These are phyloP conservation scores for Didymella arachidicola DNA, from an alignment of 2,329 filamentous ascomycete species.

Conservation along the genomic window DNA sequence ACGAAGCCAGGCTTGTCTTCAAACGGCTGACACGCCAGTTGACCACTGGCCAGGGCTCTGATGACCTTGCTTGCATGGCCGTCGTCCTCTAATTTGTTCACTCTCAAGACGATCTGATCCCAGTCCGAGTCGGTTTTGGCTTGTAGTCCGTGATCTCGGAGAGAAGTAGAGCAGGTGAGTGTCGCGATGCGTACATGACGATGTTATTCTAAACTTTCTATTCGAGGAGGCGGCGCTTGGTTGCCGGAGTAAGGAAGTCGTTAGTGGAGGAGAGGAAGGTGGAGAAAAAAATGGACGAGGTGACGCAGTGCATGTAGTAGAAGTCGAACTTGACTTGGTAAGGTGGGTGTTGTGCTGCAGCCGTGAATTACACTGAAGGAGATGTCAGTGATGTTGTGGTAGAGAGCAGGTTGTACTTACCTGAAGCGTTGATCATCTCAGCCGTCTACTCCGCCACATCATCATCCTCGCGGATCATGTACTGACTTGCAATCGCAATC, in stretches of 20 bases:
- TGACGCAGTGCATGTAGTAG: constrained; percentile 81
- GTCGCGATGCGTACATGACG: constrained; percentile 74
- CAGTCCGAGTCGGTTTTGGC: constrained; percentile 54
- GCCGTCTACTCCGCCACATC: constrained; percentile 66
- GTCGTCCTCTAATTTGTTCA: constrained; percentile 69
- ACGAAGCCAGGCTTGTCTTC: constrained; percentile 55
- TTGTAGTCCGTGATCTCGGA: constrained; percentile 68
- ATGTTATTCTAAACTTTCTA: constrained; percentile 83
- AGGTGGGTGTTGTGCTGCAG: constrained; percentile 68
- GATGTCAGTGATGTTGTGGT: neutral
- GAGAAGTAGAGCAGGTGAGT: constrained; percentile 66
- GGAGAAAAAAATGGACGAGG: constrained; percentile 75
- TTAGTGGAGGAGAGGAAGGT: constrained; percentile 63
- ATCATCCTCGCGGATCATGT: constrained; percentile 58
- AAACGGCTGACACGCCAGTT: constrained; percentile 59
- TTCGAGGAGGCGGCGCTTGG: constrained; percentile 76
- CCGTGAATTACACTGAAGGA: constrained; percentile 61
- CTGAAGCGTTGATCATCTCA: constrained; percentile 74
- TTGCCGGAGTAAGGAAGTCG: constrained; percentile 64
- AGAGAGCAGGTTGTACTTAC: constrained; percentile 44
- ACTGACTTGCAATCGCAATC: constrained; percentile 66
- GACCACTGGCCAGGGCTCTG: constrained; percentile 72
- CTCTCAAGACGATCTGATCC: constrained; percentile 57
- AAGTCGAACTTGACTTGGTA: constrained; percentile 74
- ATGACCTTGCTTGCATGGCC: constrained; percentile 82